Percentiles rank a stretch among this genome's conserved stretches.
Conservation (phyloP, 164 flowering plant species). For the Stephania japonica region DNA sequence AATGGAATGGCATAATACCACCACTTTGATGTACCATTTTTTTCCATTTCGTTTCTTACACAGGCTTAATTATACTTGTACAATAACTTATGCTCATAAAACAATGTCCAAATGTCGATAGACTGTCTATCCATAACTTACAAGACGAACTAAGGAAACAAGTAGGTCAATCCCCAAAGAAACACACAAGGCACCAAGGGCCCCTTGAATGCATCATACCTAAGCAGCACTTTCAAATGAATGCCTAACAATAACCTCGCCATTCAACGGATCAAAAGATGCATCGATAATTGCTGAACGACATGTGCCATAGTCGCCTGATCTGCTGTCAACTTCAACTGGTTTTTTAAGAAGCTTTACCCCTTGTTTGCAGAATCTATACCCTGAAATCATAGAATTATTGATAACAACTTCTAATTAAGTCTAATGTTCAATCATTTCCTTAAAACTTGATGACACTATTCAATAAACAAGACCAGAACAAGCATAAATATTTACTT, state of each 20-base stretch:
- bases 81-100: neutral
- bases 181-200: neutral
- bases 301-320: slow-evolving; percentile 14
- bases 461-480: neutral
- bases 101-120: neutral
- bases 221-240: slow-evolving; percentile 18
- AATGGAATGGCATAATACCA: too few species aligned
- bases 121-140: neutral
- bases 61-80: too few species aligned
- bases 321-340: slow-evolving; percentile 25
- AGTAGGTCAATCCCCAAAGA: neutral
- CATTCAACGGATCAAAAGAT: slow-evolving; percentile 53
- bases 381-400: slow-evolving; percentile 34
- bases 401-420: neutral
- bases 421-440: too few species aligned
- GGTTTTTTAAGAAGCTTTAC: slow-evolving; percentile 75
- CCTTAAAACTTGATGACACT: too few species aligned
- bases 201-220: neutral
- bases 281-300: slow-evolving; percentile 41
- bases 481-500: slow-evolving; percentile 30
- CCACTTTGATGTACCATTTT: too few species aligned
- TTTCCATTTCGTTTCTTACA: too few species aligned
- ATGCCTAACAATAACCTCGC: slow-evolving; percentile 46
- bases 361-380: slow-evolving; percentile 83
- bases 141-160: neutral